Evolutionary conservation across 768 basidiomycete species (phyloP), one percentile per base, ranked within the genome.

Genomic region (Leucosporidium scottii): DNA sequence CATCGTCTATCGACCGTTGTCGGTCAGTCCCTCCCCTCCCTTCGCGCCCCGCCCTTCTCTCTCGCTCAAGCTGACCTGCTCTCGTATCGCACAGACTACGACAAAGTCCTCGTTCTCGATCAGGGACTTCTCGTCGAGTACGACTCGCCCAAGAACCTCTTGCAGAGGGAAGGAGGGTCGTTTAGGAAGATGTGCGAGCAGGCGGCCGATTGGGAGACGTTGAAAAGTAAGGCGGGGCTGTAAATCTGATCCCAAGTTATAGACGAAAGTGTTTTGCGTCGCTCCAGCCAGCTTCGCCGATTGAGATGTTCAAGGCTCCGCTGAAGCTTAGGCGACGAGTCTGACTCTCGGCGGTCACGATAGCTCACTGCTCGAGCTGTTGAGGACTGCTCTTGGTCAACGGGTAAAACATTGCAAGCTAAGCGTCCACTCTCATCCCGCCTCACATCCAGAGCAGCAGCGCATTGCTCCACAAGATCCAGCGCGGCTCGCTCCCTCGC

Each of bases 131-230:
- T 73, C 23, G 59, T 66, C 51, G 73, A 87, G 71, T 86, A 82
- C 66, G 86, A 85, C 68, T 73, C 81, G 13, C 86, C 86, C 1
- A 72, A 65, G 21, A 78, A 79, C n/a, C 79, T 89, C 39, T 79
- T 88, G 59, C 78, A 77, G 61, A 84, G 84, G 53, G 78, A 84
- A 61, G 78, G 66, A 36, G 66, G 71, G 20, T 47, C 64, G 34
- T 73, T 73, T 54, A 21, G 68, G 8, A 20, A 8, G 12, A 73
- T 73, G 71, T 59, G 57, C 30, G 71, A 73, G 66, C 61, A 69
- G 53, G 50, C 68, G 44, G 54, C 57, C 4, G 71, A 73, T 1
- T 69, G 66, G 68, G 25, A n/a, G 10, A 66, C 67, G 31, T 50
- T 73, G 31, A 62, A 59, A 57, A 54, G 30, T 15, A 30, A 54